phyloP scores from a whole-genome alignment of 108 stramenopile genomes.

The Schizochytrium sp. region DNA sequence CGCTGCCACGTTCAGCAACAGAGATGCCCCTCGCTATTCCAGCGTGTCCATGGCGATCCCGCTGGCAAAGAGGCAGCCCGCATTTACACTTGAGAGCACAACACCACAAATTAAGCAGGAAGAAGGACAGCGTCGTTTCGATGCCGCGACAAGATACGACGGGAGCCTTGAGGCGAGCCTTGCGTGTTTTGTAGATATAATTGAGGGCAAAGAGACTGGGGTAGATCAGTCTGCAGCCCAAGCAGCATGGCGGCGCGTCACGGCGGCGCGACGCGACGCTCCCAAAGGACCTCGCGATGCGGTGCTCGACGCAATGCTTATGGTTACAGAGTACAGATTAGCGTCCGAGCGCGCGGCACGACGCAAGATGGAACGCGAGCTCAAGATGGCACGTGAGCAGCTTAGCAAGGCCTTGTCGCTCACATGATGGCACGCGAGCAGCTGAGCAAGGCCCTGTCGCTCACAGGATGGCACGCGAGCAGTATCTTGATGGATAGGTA shows the following conservation, averaged over 20 bases:
- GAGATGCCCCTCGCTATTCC: too few relatives aligned
- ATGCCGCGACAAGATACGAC: background rate
- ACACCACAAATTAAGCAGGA: too few relatives aligned
- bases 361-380: background rate
- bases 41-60: too few relatives aligned
- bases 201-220: background rate
- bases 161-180: background rate
- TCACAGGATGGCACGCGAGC: background rate
- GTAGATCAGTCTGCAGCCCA: background rate
- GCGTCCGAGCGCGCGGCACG: background rate
- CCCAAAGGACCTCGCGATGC: background rate
- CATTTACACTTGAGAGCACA: too few relatives aligned
- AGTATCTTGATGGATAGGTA: background rate
- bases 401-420: background rate
- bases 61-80: too few relatives aligned
- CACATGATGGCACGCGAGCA: background rate
- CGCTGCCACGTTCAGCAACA: too few relatives aligned
- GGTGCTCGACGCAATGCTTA: background rate
- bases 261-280: background rate
- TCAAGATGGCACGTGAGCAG: background rate
- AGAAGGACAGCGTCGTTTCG: too few relatives aligned
- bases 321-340: background rate
- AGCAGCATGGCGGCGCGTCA: background rate
- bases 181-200: background rate
- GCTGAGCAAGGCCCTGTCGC: background rate